Percentiles rank a stretch among this genome's conserved stretches.
These are phyloP conservation scores for Melastoma candidum DNA, from an alignment of 441 rosid species.

Conservation along the genomic window DNA sequence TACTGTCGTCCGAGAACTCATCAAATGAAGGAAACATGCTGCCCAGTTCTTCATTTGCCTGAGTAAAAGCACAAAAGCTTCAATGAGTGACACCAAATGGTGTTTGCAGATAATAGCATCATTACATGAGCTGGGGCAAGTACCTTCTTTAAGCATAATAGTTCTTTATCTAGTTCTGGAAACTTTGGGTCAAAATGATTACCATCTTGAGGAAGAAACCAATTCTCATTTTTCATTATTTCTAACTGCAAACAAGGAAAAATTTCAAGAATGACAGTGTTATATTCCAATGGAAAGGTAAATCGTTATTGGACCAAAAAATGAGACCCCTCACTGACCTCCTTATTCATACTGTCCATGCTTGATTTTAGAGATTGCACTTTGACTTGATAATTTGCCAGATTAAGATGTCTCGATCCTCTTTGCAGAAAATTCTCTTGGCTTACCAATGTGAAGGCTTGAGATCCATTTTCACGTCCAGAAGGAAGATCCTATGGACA, in stretches of 20 bases:
- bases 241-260: slow-evolving; percentile 47
- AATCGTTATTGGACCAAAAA: neutral
- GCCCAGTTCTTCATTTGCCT: slow-evolving; percentile 89
- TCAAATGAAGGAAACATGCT: slow-evolving; percentile 58
- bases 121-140: slow-evolving; percentile 2
- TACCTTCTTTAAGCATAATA: slow-evolving; percentile 68
- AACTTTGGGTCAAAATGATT: slow-evolving; percentile 38
- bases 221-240: slow-evolving; percentile 91
- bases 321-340: slow-evolving; percentile 36
- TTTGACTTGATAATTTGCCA: slow-evolving; percentile 50
- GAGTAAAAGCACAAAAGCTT: slow-evolving; percentile 17
- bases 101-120: neutral
- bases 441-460: slow-evolving; percentile 24
- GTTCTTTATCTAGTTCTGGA: slow-evolving; percentile 60
- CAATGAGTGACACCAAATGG: neutral
- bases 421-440: slow-evolving; percentile 26
- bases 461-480: slow-evolving; percentile 31
- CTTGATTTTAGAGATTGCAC: slow-evolving; percentile 66
- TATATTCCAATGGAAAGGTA: slow-evolving; percentile 2
- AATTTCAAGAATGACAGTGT: slow-evolving; percentile 8
- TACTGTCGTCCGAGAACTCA: slow-evolving; percentile 49
- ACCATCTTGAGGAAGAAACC: slow-evolving; percentile 41
- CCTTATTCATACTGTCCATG: slow-evolving; percentile 80
- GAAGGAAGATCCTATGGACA: slow-evolving; percentile 36
- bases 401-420: slow-evolving; percentile 42